A percentile compares a stretch with the other conserved stretches of the same genome.
Evolutionary conservation across 352 stramenopile genomes (phyloP).

Genomic region (Phytopythium chamaehyphon): DNA sequence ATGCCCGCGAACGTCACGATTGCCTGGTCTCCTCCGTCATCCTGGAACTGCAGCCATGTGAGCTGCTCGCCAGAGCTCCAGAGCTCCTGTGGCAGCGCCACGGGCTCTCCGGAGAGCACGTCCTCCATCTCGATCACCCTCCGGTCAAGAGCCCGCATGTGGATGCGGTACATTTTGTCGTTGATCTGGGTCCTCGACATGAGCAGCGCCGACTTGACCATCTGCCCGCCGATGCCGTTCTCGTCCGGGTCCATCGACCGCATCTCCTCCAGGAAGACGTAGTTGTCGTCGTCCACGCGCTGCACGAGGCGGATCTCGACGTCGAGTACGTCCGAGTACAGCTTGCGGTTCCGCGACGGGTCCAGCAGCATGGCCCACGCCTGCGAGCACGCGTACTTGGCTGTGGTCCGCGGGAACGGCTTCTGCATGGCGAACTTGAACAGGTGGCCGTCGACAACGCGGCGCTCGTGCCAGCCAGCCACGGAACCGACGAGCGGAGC

Average conservation of each 20-base stretch:
- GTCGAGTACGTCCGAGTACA: constrained; percentile 5
- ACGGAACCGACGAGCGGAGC: constrained; percentile 13
- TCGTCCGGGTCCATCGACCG: constrained; percentile 3
- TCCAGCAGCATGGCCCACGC: constrained; percentile 5
- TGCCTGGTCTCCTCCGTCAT: neutral
- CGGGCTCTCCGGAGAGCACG: neutral
- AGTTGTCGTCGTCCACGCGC: constrained; percentile 8
- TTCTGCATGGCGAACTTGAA: constrained; percentile 26
- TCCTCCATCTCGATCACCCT: neutral
- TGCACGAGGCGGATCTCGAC: constrained; percentile 3
- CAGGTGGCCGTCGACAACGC: constrained; percentile 11
- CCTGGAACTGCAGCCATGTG: constrained; percentile 7
- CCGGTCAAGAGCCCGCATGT: constrained; percentile 3
- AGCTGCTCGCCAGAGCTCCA: constrained; percentile 2
- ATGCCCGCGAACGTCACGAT: constrained; percentile 2
- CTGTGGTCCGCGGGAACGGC: constrained; percentile 13
- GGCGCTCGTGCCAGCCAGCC: constrained; percentile 24
- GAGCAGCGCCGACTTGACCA: constrained; percentile 4
- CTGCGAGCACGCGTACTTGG: constrained; percentile 16
- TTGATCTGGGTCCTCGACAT: constrained; percentile 1
- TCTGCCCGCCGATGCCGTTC: neutral
- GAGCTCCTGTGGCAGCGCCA: neutral
- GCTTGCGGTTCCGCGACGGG: neutral
- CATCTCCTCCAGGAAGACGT: constrained; percentile 6
- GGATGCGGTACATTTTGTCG: neutral